Evolutionary conservation across 1,284 basidiomycete species (phyloP), one percentile per base, ranked within the genome.

Genomic region (Ustilago tritici): DNA sequence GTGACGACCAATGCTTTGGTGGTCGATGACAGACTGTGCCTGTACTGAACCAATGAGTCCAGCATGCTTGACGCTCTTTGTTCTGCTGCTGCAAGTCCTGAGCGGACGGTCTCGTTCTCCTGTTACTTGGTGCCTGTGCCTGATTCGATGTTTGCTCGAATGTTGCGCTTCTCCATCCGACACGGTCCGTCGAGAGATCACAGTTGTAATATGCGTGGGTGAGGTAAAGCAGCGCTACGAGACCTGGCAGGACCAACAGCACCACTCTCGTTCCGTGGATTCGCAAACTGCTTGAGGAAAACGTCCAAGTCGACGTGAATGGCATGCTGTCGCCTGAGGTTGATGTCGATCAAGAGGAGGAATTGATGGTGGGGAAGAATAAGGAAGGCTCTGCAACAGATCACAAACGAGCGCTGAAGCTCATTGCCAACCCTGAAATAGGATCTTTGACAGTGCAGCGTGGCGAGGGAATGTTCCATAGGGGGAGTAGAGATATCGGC

Each of bases 41-140:
- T 9, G 38, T 58, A 28, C 40, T 61, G 47, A 65, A 61, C 71
- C 71, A 74, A 19, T 74, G 71, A n/a, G 52, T 32, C 54, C 62
- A 57, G 50, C 71, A 74, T 17, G 36, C 19, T 12, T 53, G 9
- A 11, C 54, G 65, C 4, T 32, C 36, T 50, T 32, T 12, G 31
- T 4, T 32, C 11, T 50, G 49, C 12, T 50, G 38, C 15, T 10
- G 31, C 10, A 12, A 15, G 15, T 2, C 28, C 14, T 50, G 11
- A 12, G 23, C 31, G 15, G 15, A 12, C 15, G 49, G 15, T 28
- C 14, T 32, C 8, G 11, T 15, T 43, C 12, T 47, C 19, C 50
- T 54, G 38, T 56, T 46, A 17, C 38, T 17, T 9, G 14, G 31
- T 23, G 35, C 10, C 12, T 3, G 19, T 41, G 19, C 2, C n/a